Base-by-base conservation (phyloP, 352 stramenopile genomes). In the Globisporangium abappressorium region DNA sequence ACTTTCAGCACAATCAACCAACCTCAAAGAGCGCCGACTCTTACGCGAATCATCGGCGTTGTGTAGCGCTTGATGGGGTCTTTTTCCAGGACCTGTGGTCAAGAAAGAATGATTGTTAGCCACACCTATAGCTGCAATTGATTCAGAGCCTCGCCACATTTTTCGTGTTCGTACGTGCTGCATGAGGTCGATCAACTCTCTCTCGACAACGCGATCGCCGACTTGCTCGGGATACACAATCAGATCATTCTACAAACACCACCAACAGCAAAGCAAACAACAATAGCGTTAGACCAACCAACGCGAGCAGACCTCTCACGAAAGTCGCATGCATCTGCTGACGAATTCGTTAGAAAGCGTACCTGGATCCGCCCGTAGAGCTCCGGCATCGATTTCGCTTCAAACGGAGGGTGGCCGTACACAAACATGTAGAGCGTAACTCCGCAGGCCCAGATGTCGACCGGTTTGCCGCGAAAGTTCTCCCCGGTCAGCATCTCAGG, bases 351-450 rank as follows among this genome's bases (percentile, higher is more conserved):
- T 15, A 24, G n/a, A 41, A 34, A 28, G 56, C 76, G 59, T 78
- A 89, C 78, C 65, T 84, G 79, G 72, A 99, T 99, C 47, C 86
- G 85, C 0, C 81, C 72, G 84, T 99, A 99, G 15, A 99, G 72
- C 47, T 98, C 88, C 15, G 84, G 85, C 64, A 97, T 92, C 14
- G 81, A 85, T 56, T 95, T 82, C 33, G 91, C 93, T 66, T 93
- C 88, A 71, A 98, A 99, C 3, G 97, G 97, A 5, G 98, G 81
- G 41, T 84, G 84, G 18, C 95, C 94, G 60, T 98, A 98, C 9
- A 97, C 84, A 73, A 99, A 99, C 79, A 98, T 98, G 73, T 98
- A 99, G 3, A 99, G 72, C 68, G 95, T 99, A 36, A 99, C 75
- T 5, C 97, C 97, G 22, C 93, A 97, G 15, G 96, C 95, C 97